phyloP scores from a whole-genome alignment of 2,329 filamentous ascomycete genomes.

The Sclerotinia glacialis region DNA sequence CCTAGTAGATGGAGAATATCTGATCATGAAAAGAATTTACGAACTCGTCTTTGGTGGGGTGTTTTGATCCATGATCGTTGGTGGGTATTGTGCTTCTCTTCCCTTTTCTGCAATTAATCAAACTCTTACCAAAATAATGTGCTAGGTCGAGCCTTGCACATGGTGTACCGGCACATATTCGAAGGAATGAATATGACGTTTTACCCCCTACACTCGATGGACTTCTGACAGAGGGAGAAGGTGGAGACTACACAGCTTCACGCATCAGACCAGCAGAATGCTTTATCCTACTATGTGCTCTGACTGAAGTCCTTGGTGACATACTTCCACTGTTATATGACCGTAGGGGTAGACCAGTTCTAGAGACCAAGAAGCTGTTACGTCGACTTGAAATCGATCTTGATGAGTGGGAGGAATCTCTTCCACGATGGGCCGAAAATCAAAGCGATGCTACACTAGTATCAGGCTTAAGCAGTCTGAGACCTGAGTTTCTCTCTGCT shows the following conservation, averaged over 20 bases:
- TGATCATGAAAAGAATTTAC: conserved; percentile 48
- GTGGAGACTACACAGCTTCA: not conserved
- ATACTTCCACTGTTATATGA: conserved; percentile 1
- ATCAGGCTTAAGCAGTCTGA: not conserved
- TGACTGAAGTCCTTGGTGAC: conserved; percentile 3
- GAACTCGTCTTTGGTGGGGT: conserved; percentile 57
- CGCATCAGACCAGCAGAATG: not conserved
- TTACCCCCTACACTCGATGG: conserved; percentile 26
- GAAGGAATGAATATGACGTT: conserved; percentile 30
- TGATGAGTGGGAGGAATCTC: conserved; percentile 3
- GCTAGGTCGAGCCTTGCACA: conserved; percentile 33
- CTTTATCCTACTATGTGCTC: not conserved
- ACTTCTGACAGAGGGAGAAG: conserved; percentile 19
- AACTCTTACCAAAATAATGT: not conserved
- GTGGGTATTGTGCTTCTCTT: conserved; percentile 38
- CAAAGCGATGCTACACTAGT: not conserved
- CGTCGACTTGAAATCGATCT: not conserved
- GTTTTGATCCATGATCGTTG: conserved; percentile 55
- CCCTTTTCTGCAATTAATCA: not conserved
- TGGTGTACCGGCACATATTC: conserved; percentile 28
- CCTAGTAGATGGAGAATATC: conserved; percentile 54
- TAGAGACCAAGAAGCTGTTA: not conserved
- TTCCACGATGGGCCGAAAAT: not conserved
- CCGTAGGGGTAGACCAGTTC: not conserved
- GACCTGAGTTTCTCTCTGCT: not conserved